Percentiles rank a stretch among this genome's conserved stretches.
Conservation (phyloP, 441 rosid genomes). For the Euphorbia corollata region DNA sequence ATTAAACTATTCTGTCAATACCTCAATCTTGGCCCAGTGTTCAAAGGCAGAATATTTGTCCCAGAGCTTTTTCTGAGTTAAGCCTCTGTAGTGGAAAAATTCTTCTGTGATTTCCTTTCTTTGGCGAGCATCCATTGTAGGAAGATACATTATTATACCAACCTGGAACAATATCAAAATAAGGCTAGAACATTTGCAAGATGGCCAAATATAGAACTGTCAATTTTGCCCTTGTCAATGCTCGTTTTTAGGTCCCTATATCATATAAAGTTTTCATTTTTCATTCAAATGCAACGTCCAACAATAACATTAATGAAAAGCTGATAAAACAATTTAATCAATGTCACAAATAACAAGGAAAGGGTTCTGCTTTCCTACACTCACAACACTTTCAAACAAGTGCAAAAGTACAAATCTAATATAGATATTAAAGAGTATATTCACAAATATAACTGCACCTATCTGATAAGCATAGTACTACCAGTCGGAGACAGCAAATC, state of each 20-base stretch:
- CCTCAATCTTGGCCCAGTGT: conserved; percentile 99
- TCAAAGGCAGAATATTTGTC: conserved; percentile 75
- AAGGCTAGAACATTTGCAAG: neutral
- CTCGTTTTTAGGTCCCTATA: too few species aligned
- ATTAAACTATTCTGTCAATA: conserved; percentile 24
- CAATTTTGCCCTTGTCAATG: neutral
- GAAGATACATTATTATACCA: conserved; percentile 96
- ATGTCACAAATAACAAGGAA: neutral
- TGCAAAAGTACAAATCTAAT: neutral
- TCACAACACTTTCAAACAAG: neutral
- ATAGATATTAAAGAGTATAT: neutral
- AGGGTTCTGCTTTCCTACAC: neutral
- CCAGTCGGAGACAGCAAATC: neutral
- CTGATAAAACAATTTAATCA: too few species aligned
- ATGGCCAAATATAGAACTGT: neutral
- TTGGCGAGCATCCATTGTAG: conserved; percentile 77
- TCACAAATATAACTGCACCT: neutral
- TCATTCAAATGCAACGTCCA: neutral
- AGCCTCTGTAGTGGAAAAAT: conserved; percentile 73
- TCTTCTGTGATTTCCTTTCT: conserved; percentile 90
- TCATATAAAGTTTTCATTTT: too few species aligned
- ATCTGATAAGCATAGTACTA: neutral
- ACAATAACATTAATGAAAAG: neutral
- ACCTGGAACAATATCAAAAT: conserved; percentile 42
- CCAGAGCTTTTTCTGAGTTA: conserved; percentile 63